phyloP scores from a whole-genome alignment of 345 rosid species.

The Turnera subulata region DNA sequence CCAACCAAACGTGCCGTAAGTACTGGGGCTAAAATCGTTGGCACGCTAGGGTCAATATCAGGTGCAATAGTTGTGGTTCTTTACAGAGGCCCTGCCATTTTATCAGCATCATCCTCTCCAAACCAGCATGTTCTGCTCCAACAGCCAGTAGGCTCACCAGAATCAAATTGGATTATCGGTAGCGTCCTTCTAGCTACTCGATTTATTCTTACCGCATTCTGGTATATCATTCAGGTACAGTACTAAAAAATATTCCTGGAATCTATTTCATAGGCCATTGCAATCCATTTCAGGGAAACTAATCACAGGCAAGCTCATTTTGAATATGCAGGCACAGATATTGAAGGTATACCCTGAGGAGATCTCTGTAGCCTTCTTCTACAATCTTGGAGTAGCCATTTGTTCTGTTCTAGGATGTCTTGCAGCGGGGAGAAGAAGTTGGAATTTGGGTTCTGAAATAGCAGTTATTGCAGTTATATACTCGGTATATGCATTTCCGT shows the following conservation, averaged over 20 bases:
- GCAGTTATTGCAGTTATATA: conserved; percentile 14
- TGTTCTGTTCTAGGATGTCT: background rate
- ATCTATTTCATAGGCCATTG: background rate
- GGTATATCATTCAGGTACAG: conserved; percentile 31
- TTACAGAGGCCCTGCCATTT: conserved; percentile 28
- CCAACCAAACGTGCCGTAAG: no score
- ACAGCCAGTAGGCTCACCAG: conserved; percentile 4
- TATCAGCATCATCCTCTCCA: background rate
- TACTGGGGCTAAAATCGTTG: conserved; percentile 25
- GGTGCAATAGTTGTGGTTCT: conserved; percentile 35
- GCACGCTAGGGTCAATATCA: conserved; percentile 28
- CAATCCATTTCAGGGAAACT: no score
- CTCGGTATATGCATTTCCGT: conserved; percentile 1
- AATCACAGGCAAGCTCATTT: background rate
- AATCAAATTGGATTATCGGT: conserved; percentile 30
- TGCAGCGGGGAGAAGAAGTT: background rate
- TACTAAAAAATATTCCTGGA: background rate
- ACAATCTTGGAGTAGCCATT: background rate
- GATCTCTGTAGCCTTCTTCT: background rate
- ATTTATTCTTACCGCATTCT: conserved; percentile 20
- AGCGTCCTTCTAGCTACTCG: conserved; percentile 23
- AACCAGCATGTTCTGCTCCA: no score
- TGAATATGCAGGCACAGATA: conserved; percentile 4
- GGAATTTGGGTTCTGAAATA: conserved; percentile 12
- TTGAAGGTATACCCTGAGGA: conserved; percentile 7